Percentiles rank a stretch among this genome's conserved stretches.
Conservation (phyloP, 495 filamentous ascomycete species). For the Aspergillus leporis region DNA sequence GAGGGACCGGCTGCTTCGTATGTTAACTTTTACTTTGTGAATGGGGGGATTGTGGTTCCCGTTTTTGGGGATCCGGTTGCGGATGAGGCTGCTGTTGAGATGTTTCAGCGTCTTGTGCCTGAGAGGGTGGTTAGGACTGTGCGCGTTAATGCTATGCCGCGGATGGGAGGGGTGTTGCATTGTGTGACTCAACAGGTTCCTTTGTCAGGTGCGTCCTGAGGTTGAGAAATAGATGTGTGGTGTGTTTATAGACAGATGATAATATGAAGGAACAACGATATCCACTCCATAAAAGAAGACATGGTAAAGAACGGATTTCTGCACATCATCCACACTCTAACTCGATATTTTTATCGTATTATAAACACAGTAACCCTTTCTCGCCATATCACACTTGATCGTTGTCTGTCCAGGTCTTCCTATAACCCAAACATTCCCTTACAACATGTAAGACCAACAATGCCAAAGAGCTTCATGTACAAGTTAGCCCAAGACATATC, state of each 20-base stretch:
- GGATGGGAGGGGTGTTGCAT: conserved; percentile 35
- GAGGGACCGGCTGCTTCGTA: conserved; percentile 31
- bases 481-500: background rate
- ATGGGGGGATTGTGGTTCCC: conserved; percentile 34
- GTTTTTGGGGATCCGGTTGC: conserved; percentile 31
- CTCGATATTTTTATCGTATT: background rate
- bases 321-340: background rate
- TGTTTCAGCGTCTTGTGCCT: conserved; percentile 23
- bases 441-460: background rate
- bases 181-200: conserved; percentile 37
- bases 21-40: conserved; percentile 40
- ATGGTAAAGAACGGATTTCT: background rate
- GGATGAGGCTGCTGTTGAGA: conserved; percentile 29
- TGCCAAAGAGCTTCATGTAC: background rate
- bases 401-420: background rate
- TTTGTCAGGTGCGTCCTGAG: no score
- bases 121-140: conserved; percentile 26
- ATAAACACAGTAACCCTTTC: background rate
- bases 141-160: conserved; percentile 30
- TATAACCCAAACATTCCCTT: background rate
- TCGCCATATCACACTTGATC: background rate
- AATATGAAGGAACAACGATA: no score
- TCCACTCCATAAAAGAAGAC: background rate
- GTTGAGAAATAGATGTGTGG: no score
- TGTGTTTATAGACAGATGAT: background rate